Base-by-base conservation (phyloP, 768 basidiomycete genomes). In the Russula brevipes region DNA sequence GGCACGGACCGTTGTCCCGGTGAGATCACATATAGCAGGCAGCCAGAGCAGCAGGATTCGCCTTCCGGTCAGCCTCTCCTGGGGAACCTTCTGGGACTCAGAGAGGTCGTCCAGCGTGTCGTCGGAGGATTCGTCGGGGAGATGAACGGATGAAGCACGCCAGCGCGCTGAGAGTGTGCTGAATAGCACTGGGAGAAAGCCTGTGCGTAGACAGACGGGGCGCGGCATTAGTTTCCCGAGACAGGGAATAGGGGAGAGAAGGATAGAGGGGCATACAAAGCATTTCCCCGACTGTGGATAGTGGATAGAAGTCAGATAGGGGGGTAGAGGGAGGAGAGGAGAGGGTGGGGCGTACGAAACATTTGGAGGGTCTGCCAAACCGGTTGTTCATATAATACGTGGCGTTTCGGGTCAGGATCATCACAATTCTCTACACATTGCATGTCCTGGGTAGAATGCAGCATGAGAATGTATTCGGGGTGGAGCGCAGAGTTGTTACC, bases 361-460 rank as follows among this genome's bases (percentile, higher is more conserved):
- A 92, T 94, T 74, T 91, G 89, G 45, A 93, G 81, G 14, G 85
- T 91, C 75, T 94, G 91, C 89, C 92, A 90, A 31, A 96, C 92
- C 5, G 94, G 94, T 73, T 98, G 96, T 71, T 98, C 94, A 73
- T 90, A 98, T 36, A 91, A 81, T 54, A 94, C 80, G 59, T 82
- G 85, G 41, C 78, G 77, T 3, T 70, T 65, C 2, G 86, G 82
- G 73, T 91, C 78, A 42, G 82, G 82, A 66, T 86, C 81, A 52
- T 73, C 73, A 73, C 96, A 98, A 74, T 95, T 90, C 80, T 93
- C 93, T 49, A 98, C 95, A 72, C 96, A 98, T 85, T 97, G 93
- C 91, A 97, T 96, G 73, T 98, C 96, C 87, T 89, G 61, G 47
- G 50, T 24, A 56, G 16, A 54, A 33, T 42, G 45, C 51, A 57